phyloP scores from a whole-genome alignment of 306 rosid genomes.

The Citrullus amarus region DNA sequence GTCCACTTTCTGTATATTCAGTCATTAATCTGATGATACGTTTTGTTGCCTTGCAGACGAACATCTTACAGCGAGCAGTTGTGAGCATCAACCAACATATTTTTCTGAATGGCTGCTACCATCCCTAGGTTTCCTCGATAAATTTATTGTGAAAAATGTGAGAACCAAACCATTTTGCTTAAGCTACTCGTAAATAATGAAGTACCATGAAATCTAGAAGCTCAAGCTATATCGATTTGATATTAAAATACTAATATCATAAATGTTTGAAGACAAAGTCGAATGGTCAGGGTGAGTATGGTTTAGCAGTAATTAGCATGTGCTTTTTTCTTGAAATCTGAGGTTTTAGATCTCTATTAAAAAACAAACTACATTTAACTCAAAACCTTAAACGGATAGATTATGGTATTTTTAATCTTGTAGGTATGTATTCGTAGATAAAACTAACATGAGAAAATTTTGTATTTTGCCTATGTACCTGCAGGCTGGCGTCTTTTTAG shows the following conservation, averaged over 20 bases:
- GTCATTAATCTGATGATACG: background rate
- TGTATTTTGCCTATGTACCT: constrained; percentile 13
- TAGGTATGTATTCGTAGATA: background rate
- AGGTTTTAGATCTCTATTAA: too few relatives aligned
- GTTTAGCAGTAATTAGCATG: too few relatives aligned
- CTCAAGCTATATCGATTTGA: background rate
- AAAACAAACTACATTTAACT: background rate
- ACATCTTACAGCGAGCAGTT: constrained; percentile 18
- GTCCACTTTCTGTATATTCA: background rate
- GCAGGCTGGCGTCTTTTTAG: constrained; percentile 46
- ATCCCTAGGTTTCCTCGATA: constrained; percentile 32
- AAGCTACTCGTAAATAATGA: background rate
- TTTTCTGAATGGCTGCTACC: constrained; percentile 75
- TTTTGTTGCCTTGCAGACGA: constrained; percentile 38
- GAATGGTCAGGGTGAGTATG: too few relatives aligned
- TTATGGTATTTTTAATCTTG: background rate
- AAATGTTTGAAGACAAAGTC: too few relatives aligned
- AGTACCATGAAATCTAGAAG: background rate
- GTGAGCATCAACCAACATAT: constrained; percentile 30
- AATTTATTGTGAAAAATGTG: constrained; percentile 59
- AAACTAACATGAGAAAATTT: background rate
- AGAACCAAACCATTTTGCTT: constrained; percentile 12
- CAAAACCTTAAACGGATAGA: background rate
- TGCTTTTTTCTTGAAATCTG: too few relatives aligned
- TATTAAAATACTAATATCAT: too few relatives aligned